phyloP scores from a whole-genome alignment of 192 early-diverging fungal genomes.

The Entomortierella chlamydospora region DNA sequence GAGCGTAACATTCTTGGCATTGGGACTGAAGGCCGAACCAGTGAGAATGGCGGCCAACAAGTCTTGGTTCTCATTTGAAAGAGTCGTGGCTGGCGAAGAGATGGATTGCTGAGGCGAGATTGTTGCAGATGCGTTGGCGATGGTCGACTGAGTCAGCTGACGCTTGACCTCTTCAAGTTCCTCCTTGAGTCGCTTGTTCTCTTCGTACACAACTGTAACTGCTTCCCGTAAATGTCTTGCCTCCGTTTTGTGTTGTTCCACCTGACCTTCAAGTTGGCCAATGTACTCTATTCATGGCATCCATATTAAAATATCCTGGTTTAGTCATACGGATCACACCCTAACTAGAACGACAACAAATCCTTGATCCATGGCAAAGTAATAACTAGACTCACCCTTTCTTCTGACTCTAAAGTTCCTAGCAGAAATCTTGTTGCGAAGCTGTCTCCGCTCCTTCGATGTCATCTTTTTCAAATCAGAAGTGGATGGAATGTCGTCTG shows the following conservation, averaged over 20 bases:
- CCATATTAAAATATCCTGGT: not conserved
- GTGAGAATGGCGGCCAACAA: conserved; percentile 28
- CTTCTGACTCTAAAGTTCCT: conserved; percentile 85
- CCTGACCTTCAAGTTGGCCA: conserved; percentile 38
- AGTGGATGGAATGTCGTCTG: conserved; percentile 44
- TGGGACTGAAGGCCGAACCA: conserved; percentile 19
- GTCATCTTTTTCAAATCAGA: conserved; percentile 71
- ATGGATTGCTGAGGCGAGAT: conserved; percentile 1
- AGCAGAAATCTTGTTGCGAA: conserved; percentile 90
- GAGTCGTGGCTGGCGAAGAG: not conserved
- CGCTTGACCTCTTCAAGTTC: conserved; percentile 30
- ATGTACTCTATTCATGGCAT: conserved; percentile 30
- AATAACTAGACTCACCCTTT: conserved; percentile 64
- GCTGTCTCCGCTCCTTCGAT: conserved; percentile 81
- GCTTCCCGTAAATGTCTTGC: conserved; percentile 45
- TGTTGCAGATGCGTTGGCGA: conserved; percentile 3
- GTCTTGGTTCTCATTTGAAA: conserved; percentile 19
- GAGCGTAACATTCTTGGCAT: conserved; percentile 10
- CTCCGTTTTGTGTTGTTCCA: conserved; percentile 45
- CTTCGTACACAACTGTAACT: conserved; percentile 31
- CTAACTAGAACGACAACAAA: not conserved
- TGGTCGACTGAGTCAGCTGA: conserved; percentile 20
- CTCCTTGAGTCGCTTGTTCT: conserved; percentile 38
- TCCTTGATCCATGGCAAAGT: not conserved
- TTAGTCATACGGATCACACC: not conserved